Evolutionary conservation across 495 filamentous ascomycete genomes (phyloP), one percentile per base, ranked within the genome.

Genomic region (Aspergillus sclerotioniger): DNA sequence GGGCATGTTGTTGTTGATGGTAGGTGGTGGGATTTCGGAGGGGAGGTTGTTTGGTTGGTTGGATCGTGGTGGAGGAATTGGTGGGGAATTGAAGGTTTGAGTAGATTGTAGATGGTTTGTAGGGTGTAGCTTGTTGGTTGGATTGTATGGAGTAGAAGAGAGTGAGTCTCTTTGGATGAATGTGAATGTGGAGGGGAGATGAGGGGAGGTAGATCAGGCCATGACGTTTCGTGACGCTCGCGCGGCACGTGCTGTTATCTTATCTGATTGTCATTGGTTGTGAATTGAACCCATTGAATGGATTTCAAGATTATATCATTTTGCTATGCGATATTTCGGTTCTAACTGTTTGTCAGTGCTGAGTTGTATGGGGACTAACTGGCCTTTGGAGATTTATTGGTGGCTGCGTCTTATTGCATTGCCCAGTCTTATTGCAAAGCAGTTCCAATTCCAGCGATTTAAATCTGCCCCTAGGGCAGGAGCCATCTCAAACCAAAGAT

Each of bases 181-280:
- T n/a, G n/a, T n/a, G 25, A 5, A 25, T 25, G n/a, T 25, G 52
- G 33, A 25, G 45, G n/a, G 51, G n/a, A 48, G 10, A 3, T 50
- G 17, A 25, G 54, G 25, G 37, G 2, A 16, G n/a, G 12, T 16
- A 16, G 37, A 28, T 47, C 17, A 47, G 25, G 25, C n/a, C 19
- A 64, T 64, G 62, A 61, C 58, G 62, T 59, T 49, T 16, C 13
- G 7, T 28, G 33, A 3, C n/a, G 16, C n/a, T 17, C 17, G 35
- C 13, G 19, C 39, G 33, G 58, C 62, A 57, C 56, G 56, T 59
- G 61, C 49, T 21, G n/a, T 48, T 59, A 53, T 62, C 61, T 64
- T 64, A 64, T 64, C 62, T 58, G 21, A 61, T 41, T 6, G n/a
- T 41, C 37, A n/a, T 13, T 12, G 12, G 9, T 10, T 35, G 3